Evolutionary conservation across 495 filamentous ascomycete genomes (phyloP), one percentile per base, ranked within the genome.

Genomic region (Talaromyces liani): DNA sequence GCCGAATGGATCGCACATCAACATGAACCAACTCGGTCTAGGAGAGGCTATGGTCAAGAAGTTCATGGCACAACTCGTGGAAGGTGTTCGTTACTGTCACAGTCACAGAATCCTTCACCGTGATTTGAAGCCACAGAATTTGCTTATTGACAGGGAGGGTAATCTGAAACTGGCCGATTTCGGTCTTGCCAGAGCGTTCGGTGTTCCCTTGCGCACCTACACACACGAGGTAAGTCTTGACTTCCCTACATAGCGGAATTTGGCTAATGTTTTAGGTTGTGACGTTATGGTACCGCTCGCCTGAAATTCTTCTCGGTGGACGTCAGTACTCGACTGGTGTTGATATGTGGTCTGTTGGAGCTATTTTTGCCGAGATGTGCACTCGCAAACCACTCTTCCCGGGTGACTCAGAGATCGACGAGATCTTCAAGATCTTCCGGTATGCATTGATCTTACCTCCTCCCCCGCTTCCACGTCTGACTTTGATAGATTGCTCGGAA

Each of bases 401-500:
- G 27, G 94, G 94, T 41, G 95, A 99, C 73, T 97, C 92, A 2
- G 94, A 99, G 73, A 98, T 99, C 76, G 94, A 99, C 69, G 95
- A 99, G 79, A 98, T 99, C 69, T 98, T 98, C 82, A 98, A 96
- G 78, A 99, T 98, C 68, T 99, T 99, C 87, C 84, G 88, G 92
- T 94, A 78, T 33, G 45, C 68, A 1, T 25, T 33, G 2, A 4
- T 9, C 9, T 20, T 55, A 16, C 29, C 4, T 27, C 4, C 27
- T 18, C 29, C 22, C 22, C 2, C 22, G 22, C 16, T 18, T 49
- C 33, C 12, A 3, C 0, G 9, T 14, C 47, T 16, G 60, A n/a
- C 33, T 18, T 54, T 31, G 22, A 47, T 69, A 96, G 94, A 61
- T 76, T 96, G 29, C 85, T 98, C 55, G 95, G 95, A 66, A 99